Percentiles rank a stretch among this genome's conserved stretches.
Conservation (phyloP, 768 basidiomycete genomes). For the Pulveroboletus sp. region DNA sequence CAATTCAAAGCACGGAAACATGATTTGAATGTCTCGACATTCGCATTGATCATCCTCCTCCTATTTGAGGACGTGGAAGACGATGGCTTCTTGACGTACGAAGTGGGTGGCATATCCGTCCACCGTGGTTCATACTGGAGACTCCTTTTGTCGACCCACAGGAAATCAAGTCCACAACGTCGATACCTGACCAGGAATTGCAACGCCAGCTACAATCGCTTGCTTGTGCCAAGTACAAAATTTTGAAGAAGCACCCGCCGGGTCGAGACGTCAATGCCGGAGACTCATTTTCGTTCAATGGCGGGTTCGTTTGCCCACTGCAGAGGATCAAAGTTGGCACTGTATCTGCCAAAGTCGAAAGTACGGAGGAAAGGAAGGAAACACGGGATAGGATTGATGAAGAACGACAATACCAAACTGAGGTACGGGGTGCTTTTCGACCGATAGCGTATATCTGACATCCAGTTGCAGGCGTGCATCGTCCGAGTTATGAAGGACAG, state of each 20-base stretch:
- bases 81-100: constrained; percentile 71
- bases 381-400: constrained; percentile 90
- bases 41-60: constrained; percentile 81
- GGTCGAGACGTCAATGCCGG: constrained; percentile 72
- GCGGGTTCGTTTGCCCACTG: constrained; percentile 72
- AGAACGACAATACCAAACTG: constrained; percentile 84
- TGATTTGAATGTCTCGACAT: constrained; percentile 91
- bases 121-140: not conserved
- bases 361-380: constrained; percentile 80
- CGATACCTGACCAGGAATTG: constrained; percentile 73
- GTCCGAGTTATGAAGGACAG: constrained; percentile 98
- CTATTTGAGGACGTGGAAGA: constrained; percentile 76
- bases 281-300: constrained; percentile 91
- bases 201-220: constrained; percentile 94
- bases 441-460: constrained; percentile 2
- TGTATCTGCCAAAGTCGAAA: constrained; percentile 85
- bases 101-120: constrained; percentile 43
- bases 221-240: constrained; percentile 91
- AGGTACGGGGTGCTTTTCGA: constrained; percentile 48
- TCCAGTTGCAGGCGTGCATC: constrained; percentile 79
- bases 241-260: constrained; percentile 88
- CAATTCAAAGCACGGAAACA: constrained; percentile 77
- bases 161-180: constrained; percentile 81
- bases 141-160: constrained; percentile 27
- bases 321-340: constrained; percentile 94